Base-by-base conservation (phyloP, 1,139 yeast species). In the Saccharomyces pastorianus region DNA sequence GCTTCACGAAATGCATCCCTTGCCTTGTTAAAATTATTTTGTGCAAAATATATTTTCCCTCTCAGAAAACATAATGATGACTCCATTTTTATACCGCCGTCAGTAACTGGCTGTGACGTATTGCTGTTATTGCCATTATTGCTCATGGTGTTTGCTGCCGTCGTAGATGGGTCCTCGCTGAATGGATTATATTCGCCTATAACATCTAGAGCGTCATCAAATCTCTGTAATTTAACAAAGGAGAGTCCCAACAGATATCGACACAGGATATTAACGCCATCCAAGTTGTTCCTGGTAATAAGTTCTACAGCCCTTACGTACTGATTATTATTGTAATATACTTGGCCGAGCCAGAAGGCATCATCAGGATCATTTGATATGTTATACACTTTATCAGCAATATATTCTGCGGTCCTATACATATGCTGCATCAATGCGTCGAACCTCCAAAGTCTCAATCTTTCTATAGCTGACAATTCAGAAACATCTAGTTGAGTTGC, bases 301-400 rank as follows among this genome's bases (percentile, higher is more conserved):
- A 91, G 71, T 61, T 83, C 84, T 55, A 88, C 81, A 2, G 96
- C 97, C 47, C 97, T 76, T 44, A 85, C 79, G 67, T 82, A 90
- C 65, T 88, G 83, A 11, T 95, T 93, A 58, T 82, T 69, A 46
- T 68, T 60, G 69, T 83, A 88, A 67, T 86, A 84, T 2, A 88
- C 95, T 71, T 93, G 96, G 0, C 96, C 97, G 47, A 93, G 76
- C 97, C 98, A 93, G 69, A 90, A 91, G 13, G 97, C 97, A 69
- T 93, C 98, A 64, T 86, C 88, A 14, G 96, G 86, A 65, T 91
- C 97, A 58, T 81, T 79, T 1, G 77, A 73, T 56, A 91, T 73
- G 0, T 91, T 82, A 50, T 87, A 76, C 8, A 95, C 88, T 64
- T 91, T 93, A 72, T 93, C 96, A 11, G 97, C 99, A 34, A 95